A percentile compares a stretch with the other conserved stretches of the same genome.
Evolutionary conservation across 2,329 filamentous ascomycete species (phyloP).

Genomic region (Calonectria hongkongensis): DNA sequence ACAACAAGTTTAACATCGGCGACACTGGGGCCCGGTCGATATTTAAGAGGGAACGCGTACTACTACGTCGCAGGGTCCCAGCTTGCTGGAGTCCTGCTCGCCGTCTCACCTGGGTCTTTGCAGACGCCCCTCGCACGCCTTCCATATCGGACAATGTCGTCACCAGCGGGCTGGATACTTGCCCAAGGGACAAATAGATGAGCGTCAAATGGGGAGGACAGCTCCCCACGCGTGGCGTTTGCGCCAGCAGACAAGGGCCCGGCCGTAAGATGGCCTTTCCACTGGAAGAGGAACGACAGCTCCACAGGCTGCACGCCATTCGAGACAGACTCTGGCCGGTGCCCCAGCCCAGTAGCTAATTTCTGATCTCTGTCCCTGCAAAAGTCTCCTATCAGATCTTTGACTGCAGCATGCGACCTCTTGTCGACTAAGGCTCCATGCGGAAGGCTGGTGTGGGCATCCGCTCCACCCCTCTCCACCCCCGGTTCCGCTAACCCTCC

Average conservation of each 20-base stretch:
- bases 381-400: slow-evolving; percentile 25
- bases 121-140: slow-evolving; percentile 40
- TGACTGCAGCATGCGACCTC: slow-evolving; percentile 21
- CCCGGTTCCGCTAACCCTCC: slow-evolving; percentile 44
- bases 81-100: slow-evolving; percentile 29
- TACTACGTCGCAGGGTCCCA: slow-evolving; percentile 40
- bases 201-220: slow-evolving; percentile 23
- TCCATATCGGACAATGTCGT: slow-evolving; percentile 42
- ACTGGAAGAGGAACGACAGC: slow-evolving; percentile 20
- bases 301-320: slow-evolving; percentile 28
- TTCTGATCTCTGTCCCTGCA: slow-evolving; percentile 10
- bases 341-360: slow-evolving; percentile 23
- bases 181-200: slow-evolving; percentile 40
- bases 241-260: slow-evolving; percentile 3
- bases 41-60: slow-evolving; percentile 48
- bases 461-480: slow-evolving; percentile 40
- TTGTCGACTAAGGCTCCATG: slow-evolving; percentile 35
- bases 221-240: slow-evolving; percentile 40
- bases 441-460: slow-evolving; percentile 46
- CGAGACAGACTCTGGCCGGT: slow-evolving; percentile 8
- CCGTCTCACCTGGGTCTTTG: slow-evolving; percentile 32
- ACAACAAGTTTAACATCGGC: slow-evolving; percentile 31
- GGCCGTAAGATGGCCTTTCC: slow-evolving; percentile 23
- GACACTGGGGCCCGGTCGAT: slow-evolving; percentile 29
- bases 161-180: slow-evolving; percentile 33